phyloP scores from a whole-genome alignment of 805 yeast species.

The Pichia californica region DNA sequence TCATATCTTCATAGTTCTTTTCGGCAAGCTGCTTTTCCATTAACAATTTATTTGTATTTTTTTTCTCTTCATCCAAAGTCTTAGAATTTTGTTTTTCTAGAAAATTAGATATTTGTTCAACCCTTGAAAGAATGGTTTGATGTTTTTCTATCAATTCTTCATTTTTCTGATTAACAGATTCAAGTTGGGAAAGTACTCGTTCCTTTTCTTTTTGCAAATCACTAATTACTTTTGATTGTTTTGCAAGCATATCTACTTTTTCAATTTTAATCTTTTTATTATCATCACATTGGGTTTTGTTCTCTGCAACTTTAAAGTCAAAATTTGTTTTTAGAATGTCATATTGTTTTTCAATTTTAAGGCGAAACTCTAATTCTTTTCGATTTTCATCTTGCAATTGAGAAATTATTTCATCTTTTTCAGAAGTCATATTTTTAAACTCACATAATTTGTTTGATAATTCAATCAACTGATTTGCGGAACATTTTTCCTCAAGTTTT shows the following conservation, averaged over 20 bases:
- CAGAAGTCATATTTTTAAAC: not conserved
- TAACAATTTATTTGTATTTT: not conserved
- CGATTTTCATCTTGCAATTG: not conserved
- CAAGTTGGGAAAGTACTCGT: not conserved
- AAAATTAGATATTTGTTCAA: not conserved
- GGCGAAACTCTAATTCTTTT: no score
- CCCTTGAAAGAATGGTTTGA: not conserved
- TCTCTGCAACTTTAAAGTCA: slow-evolving; percentile 21
- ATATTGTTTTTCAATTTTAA: not conserved
- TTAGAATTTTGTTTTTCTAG: slow-evolving; percentile 1
- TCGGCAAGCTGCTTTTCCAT: no score
- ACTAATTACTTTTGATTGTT: not conserved
- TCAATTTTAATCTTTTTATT: no score
- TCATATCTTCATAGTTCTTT: not conserved
- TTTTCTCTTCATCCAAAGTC: slow-evolving; percentile 3
- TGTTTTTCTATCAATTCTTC: not conserved
- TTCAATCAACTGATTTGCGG: not conserved
- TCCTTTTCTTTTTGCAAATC: not conserved
- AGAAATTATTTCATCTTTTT: not conserved
- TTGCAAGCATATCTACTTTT: no score
- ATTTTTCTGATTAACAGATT: not conserved
- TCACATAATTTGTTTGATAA: not conserved
- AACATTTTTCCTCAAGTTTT: not conserved
- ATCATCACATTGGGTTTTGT: no score
- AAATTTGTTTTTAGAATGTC: not conserved